phyloP scores from a whole-genome alignment of 805 yeast species.

The Kodamaea hsintzibuensis region DNA sequence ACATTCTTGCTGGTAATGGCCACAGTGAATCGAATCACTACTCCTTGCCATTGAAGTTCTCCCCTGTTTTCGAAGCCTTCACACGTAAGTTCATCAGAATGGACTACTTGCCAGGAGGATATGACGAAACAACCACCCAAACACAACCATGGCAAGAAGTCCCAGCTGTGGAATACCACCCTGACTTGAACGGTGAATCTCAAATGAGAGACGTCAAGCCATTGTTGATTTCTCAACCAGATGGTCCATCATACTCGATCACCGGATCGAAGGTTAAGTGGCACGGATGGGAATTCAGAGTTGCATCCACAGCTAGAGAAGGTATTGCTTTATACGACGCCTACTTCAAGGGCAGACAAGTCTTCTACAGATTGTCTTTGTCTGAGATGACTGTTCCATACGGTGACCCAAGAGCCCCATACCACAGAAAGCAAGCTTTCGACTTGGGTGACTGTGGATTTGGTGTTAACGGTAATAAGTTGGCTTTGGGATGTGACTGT shows the following conservation, averaged over 20 bases:
- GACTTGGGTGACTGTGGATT: slow-evolving; percentile 86
- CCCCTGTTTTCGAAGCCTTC: slow-evolving; percentile 69
- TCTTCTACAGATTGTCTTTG: slow-evolving; percentile 69
- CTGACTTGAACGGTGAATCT: slow-evolving; percentile 60
- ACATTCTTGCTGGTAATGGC: slow-evolving; percentile 60
- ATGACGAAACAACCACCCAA: slow-evolving; percentile 57
- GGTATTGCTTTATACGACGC: slow-evolving; percentile 76
- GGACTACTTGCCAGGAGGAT: slow-evolving; percentile 73
- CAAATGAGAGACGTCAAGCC: slow-evolving; percentile 63
- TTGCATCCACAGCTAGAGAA: slow-evolving; percentile 70
- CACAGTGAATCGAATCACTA: slow-evolving; percentile 76
- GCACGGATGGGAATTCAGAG: slow-evolving; percentile 86
- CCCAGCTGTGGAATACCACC: slow-evolving; percentile 69
- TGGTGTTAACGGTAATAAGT: slow-evolving; percentile 68
- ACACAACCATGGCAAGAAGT: slow-evolving; percentile 64
- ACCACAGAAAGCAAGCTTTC: slow-evolving; percentile 83
- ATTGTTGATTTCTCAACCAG: slow-evolving; percentile 68
- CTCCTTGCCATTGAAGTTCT: slow-evolving; percentile 69
- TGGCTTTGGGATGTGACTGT: slow-evolving; percentile 79
- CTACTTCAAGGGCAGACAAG: slow-evolving; percentile 72
- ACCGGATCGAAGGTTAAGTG: slow-evolving; percentile 64
- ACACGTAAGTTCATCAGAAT: slow-evolving; percentile 64
- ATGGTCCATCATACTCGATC: slow-evolving; percentile 70
- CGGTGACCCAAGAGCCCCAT: slow-evolving; percentile 82
- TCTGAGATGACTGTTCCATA: slow-evolving; percentile 89